Evolutionary conservation across 805 yeast species (phyloP), one percentile per base, ranked within the genome.

Genomic region (Candida tallmaniae): DNA sequence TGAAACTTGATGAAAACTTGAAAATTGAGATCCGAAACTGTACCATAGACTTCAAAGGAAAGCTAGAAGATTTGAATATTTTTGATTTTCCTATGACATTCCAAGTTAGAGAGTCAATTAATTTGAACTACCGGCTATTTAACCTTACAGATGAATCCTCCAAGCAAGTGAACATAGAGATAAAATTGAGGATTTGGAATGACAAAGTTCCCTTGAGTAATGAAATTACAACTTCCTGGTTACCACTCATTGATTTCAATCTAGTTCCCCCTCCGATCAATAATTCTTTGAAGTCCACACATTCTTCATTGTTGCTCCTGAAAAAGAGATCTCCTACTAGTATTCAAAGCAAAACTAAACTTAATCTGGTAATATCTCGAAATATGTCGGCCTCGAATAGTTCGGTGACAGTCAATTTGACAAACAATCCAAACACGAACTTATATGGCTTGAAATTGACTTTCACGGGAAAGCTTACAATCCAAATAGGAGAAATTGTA

Each of bases 401-500:
- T 18, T 51, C 61, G 1, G 58, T 65, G 15, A 60, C 64, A 3
- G 64, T 66, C 14, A 65, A 65, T 40, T 42, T 65, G 24, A 46
- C 61, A 6, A 52, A 60, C 15, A 54, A 65, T 6, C 40, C 59
- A 4, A 30, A 36, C 17, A 12, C 39, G 3, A 28, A 36, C 22
- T 46, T 66, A 13, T 44, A 51, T 6, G 62, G 62, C 2, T 40
- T 60, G 11, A 62, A 65, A 11, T 61, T 83, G 10, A 72, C 81
- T 3, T 75, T 83, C 38, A 62, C 71, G 4, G 93, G 94, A 0
- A 73, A 75, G 8, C 72, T 81, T 5, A 65, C 69, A 26, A 77
- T 81, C 4, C 62, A 66, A 44, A 55, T 80, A 7, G 90, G 93
- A 2, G 70, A 74, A 26, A 62, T 67, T 2, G 75, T 74, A 50